These are phyloP conservation scores for Pleoardoris graminearum DNA, from an alignment of 2,329 filamentous ascomycete genomes.

Conservation along the genomic window DNA sequence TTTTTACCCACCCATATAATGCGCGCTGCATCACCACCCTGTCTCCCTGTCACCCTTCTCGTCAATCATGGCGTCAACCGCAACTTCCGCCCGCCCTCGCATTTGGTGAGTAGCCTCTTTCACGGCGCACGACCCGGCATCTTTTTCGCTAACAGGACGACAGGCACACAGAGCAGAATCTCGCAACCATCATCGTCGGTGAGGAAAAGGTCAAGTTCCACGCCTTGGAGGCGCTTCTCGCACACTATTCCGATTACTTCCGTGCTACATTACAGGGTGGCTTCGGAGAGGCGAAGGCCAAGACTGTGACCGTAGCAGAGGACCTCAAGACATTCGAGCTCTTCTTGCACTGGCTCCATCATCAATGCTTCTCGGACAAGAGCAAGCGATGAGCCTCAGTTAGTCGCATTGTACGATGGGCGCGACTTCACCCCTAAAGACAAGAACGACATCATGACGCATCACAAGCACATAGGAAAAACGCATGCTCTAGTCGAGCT, in stretches of 20 bases:
- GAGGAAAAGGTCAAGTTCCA: not conserved
- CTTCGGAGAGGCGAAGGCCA: slow-evolving; percentile 14
- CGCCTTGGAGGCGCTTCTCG: slow-evolving; percentile 16
- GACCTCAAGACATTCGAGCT: slow-evolving; percentile 25
- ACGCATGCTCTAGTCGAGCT: too few relatives aligned
- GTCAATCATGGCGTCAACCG: not conserved
- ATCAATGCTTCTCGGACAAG: slow-evolving; percentile 5
- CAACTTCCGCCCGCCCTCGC: not conserved
- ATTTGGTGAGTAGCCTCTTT: not conserved
- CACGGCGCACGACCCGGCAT: too few relatives aligned
- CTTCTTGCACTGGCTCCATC: slow-evolving; percentile 32
- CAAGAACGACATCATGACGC: not conserved
- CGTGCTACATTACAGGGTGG: slow-evolving; percentile 11
- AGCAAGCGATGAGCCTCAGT: not conserved
- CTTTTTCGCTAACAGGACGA: too few relatives aligned
- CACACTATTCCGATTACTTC: slow-evolving; percentile 22
- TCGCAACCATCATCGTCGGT: slow-evolving; percentile 11
- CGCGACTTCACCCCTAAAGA: not conserved
- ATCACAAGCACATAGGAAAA: too few relatives aligned
- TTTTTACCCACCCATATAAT: too few relatives aligned
- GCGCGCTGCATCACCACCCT: too few relatives aligned
- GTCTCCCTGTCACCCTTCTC: too few relatives aligned
- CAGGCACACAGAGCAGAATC: not conserved
- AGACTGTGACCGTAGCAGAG: slow-evolving; percentile 25
- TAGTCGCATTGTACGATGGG: not conserved